A percentile compares a stretch with the other conserved stretches of the same genome.
Conservation (phyloP, 2,329 filamentous ascomycete species). For the Stachybotrys elegans region DNA sequence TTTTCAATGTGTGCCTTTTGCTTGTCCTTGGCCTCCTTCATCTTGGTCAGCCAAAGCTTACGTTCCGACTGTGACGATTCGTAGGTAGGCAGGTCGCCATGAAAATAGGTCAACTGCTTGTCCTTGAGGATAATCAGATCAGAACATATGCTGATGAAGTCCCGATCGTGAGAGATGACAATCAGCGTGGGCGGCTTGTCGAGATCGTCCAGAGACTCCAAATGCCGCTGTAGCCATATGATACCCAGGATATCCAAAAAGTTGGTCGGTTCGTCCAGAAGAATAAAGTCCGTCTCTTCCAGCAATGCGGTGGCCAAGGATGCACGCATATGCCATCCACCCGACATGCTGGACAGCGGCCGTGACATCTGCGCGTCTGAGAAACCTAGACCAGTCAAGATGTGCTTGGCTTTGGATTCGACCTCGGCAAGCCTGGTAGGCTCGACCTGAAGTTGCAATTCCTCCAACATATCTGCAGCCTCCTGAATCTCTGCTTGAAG, state of each 20-base stretch:
- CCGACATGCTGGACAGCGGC: conserved; percentile 62
- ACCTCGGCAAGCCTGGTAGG: conserved; percentile 56
- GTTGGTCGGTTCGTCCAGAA: conserved; percentile 84
- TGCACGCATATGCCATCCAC: conserved; percentile 71
- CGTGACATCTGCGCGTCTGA: conserved; percentile 55
- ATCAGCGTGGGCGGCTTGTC: conserved; percentile 61
- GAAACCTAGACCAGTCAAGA: conserved; percentile 69
- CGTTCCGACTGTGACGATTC: conserved; percentile 64
- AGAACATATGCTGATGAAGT: conserved; percentile 72
- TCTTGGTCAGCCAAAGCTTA: conserved; percentile 61
- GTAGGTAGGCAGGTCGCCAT: conserved; percentile 68
- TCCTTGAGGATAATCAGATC: conserved; percentile 74
- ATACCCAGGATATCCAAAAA: conserved; percentile 80
- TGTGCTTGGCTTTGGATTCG: conserved; percentile 61
- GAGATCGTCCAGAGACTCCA: conserved; percentile 50
- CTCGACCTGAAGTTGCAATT: conserved; percentile 64
- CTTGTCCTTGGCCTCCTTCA: conserved; percentile 78
- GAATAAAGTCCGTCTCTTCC: conserved; percentile 69
- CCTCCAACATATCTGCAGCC: conserved; percentile 63
- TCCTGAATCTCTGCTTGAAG: conserved; percentile 63
- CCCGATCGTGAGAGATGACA: conserved; percentile 78
- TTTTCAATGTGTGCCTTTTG: conserved; percentile 78
- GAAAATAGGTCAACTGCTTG: conserved; percentile 66
- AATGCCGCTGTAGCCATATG: conserved; percentile 75
- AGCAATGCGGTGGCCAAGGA: conserved; percentile 62